Evolutionary conservation across 305 asterid genomes (phyloP), one percentile per base, ranked within the genome.

Genomic region (Plantago coronopus): DNA sequence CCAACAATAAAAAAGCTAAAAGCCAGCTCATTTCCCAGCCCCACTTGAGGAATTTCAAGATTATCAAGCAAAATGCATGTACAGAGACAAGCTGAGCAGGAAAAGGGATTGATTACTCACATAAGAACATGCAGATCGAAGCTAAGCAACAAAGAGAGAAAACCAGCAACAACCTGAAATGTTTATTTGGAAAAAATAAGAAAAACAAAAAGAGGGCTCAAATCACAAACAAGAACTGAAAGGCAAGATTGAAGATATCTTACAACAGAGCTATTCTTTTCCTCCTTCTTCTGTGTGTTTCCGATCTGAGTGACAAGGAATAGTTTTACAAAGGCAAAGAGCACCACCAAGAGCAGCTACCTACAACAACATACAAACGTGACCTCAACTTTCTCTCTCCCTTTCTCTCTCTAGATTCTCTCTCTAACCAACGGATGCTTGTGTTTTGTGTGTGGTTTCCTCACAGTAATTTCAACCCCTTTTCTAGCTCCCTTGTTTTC

Each of bases 91-190:
- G n/a, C 53, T 25, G 37, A 51, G 34, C 49, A 42, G 62, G 40
- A 6, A 59, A 67, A 44, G 7, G 0, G 20, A 53, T 53, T 34
- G 8, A 34, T 34, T 34, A 34, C 40, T 34, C 40, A 34, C 40
- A 34, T 34, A 34, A 34, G 40, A 70, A 66, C 78, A 77, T 72
- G 79, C 83, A 73, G 85, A 82, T 82, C 85, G 75, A 76, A 34
- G 62, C 20, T 54, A 59, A 64, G 29, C 31, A 66, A 22, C 69
- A 63, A 2, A 27, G 4, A 27, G 31, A 31, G 9, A 9, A 31
- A 31, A 31, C 9, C 38, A 31, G 29, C 25, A 51, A 22, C 18
- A 51, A 22, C 1, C 23, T 13, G 57, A 53, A 53, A 53, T 23
- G 57, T 23, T 51, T 50, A 21, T 23, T 1, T 6, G 0, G 58